phyloP scores from a whole-genome alignment of 148 eudicot genomes.

The Pouteria glomerata region DNA sequence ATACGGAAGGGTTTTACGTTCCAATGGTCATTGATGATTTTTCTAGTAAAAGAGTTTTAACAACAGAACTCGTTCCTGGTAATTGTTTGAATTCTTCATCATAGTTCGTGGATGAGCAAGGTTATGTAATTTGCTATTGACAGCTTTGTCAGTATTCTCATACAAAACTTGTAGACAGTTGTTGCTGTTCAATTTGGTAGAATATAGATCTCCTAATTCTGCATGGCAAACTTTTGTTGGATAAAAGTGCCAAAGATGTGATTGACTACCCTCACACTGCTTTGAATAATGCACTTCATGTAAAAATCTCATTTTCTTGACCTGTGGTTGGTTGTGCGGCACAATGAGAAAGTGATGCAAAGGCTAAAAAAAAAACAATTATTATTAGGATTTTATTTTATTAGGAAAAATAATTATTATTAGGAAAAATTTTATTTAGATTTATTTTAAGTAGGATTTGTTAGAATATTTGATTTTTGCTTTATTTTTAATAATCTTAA shows the following conservation, averaged over 20 bases:
- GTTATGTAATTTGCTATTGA: not conserved
- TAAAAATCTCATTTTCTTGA: not conserved
- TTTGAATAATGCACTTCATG: not conserved
- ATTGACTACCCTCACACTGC: not conserved
- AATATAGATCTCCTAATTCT: not conserved
- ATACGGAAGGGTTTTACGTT: constrained; percentile 70
- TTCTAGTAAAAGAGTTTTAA: constrained; percentile 74
- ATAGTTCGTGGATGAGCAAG: not conserved
- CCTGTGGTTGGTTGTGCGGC: not conserved
- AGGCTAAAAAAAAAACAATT: too few relatives aligned
- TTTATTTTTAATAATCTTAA: too few relatives aligned
- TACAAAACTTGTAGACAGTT: not conserved
- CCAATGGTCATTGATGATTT: constrained; percentile 76
- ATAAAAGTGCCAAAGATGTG: not conserved
- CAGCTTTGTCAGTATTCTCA: not conserved
- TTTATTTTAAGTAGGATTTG: too few relatives aligned
- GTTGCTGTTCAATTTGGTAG: not conserved
- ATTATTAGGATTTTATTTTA: too few relatives aligned
- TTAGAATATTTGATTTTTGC: too few relatives aligned
- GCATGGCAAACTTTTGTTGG: not conserved
- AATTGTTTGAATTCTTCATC: constrained; percentile 7
- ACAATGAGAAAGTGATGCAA: not conserved
- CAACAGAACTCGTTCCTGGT: constrained; percentile 87
- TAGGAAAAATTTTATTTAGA: too few relatives aligned
- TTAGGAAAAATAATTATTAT: too few relatives aligned